These are phyloP conservation scores for Cutaneotrichosporon mucoides DNA, from an alignment of 1,284 basidiomycete genomes.

Conservation along the genomic window DNA sequence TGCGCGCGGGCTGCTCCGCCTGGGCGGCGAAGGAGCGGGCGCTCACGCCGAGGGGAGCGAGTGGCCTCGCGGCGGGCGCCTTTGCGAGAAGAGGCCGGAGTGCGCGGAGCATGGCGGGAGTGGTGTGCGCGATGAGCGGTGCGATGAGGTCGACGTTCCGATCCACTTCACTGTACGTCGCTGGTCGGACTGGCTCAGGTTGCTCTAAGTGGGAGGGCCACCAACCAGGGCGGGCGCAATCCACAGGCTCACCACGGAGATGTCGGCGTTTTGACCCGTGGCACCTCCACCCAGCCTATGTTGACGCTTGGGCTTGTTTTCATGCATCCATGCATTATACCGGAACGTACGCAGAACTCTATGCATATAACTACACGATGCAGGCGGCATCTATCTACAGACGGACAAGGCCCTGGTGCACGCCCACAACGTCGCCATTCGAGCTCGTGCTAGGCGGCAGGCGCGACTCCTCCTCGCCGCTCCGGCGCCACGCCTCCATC, in stretches of 20 bases:
- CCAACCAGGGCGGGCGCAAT: conserved; percentile 4
- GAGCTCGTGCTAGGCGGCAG: not conserved
- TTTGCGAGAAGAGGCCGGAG: conserved; percentile 38
- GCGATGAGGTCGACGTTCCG: conserved; percentile 3
- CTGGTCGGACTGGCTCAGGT: no score
- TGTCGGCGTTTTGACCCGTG: conserved; percentile 1
- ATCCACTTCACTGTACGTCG: no score
- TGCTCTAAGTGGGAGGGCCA: not conserved
- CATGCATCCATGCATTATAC: not conserved
- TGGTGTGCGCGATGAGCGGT: conserved; percentile 10
- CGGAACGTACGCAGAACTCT: no score
- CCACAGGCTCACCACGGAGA: not conserved
- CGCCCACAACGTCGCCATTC: conserved; percentile 16
- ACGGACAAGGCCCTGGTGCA: conserved; percentile 39
- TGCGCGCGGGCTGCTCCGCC: conserved; percentile 53
- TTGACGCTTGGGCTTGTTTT: no score
- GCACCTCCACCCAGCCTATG: not conserved
- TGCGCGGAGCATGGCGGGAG: conserved; percentile 36
- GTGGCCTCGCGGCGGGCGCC: conserved; percentile 23
- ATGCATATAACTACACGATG: conserved; percentile 7
- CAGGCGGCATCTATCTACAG: conserved; percentile 16
- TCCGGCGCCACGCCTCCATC: conserved; percentile 36
- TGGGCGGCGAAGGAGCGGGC: conserved; percentile 7
- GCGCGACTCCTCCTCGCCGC: conserved; percentile 2
- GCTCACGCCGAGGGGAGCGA: conserved; percentile 30